Evolutionary conservation across 2,329 filamentous ascomycete genomes (phyloP).

Genomic region (Hawksworthiomyces lignivorus): DNA sequence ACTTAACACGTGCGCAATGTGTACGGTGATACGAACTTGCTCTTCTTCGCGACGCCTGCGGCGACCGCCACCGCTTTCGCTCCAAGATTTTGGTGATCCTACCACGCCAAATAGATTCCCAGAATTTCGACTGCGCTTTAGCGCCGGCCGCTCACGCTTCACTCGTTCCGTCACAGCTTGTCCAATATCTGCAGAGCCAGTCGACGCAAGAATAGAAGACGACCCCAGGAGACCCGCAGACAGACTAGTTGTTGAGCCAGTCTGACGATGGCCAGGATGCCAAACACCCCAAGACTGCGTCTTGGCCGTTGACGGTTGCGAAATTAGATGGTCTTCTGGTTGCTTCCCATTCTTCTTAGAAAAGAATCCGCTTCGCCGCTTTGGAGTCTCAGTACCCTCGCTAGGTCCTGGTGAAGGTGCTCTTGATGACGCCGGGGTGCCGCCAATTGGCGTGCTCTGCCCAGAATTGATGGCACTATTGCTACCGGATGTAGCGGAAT

Average conservation of each 20-base stretch:
- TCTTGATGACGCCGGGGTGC: slow-evolving; percentile 36
- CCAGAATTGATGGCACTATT: slow-evolving; percentile 29
- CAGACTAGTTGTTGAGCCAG: slow-evolving; percentile 27
- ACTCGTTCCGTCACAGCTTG: slow-evolving; percentile 37
- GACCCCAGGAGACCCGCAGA: slow-evolving; percentile 44
- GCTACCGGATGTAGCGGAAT: slow-evolving; percentile 23
- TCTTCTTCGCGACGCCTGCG: slow-evolving; percentile 19
- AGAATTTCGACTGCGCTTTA: slow-evolving; percentile 14
- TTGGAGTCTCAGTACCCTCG: slow-evolving; percentile 21
- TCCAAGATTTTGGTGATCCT: slow-evolving; percentile 8
- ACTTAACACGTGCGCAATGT: slow-evolving; percentile 62
- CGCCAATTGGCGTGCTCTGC: slow-evolving; percentile 33
- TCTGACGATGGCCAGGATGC: slow-evolving; percentile 10
- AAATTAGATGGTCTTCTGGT: slow-evolving; percentile 5
- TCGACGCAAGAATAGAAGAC: slow-evolving; percentile 43
- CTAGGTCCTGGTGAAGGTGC: slow-evolving; percentile 28
- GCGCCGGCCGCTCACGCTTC: slow-evolving; percentile 25
- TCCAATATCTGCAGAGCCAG: slow-evolving; percentile 35
- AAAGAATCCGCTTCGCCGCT: slow-evolving; percentile 31
- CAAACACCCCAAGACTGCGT: slow-evolving; percentile 9
- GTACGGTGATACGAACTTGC: slow-evolving; percentile 41
- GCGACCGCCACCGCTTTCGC: slow-evolving; percentile 1
- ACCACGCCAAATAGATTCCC: slow-evolving; percentile 11
- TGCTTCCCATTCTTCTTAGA: slow-evolving; percentile 36
- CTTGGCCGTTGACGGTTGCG: not conserved